These are phyloP conservation scores for Leccinum subgranulosum DNA, from an alignment of 768 basidiomycete genomes.

Conservation along the genomic window DNA sequence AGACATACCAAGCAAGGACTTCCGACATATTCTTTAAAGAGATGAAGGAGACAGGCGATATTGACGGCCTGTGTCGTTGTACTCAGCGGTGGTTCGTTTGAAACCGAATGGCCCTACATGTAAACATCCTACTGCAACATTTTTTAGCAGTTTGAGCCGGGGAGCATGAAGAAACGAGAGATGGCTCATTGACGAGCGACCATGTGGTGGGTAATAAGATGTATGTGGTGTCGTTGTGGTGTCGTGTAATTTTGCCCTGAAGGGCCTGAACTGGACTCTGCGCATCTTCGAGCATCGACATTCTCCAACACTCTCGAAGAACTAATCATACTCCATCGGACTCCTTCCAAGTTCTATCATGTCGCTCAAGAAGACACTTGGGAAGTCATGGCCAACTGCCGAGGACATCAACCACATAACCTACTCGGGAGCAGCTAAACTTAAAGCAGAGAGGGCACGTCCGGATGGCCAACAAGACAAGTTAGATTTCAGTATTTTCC, in stretches of 20 bases:
- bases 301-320: neutral
- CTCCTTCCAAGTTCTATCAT: constrained; percentile 6
- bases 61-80: constrained; percentile 49
- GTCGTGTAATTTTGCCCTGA: neutral
- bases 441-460: constrained; percentile 25
- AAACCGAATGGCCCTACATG: constrained; percentile 21
- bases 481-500: constrained; percentile 24
- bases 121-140: constrained; percentile 22
- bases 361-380: constrained; percentile 11
- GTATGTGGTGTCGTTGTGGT: neutral
- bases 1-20: constrained; percentile 48
- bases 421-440: constrained; percentile 26
- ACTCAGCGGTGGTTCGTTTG: constrained; percentile 1
- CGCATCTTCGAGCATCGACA: neutral
- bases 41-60: constrained; percentile 53
- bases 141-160: constrained; percentile 17
- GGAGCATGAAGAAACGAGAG: constrained; percentile 13
- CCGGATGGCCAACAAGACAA: constrained; percentile 29
- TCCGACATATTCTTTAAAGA: constrained; percentile 61
- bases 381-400: constrained; percentile 20
- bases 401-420: constrained; percentile 27
- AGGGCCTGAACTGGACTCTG: neutral
- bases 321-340: neutral
- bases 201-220: neutral
- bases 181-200: constrained; percentile 11